Percentiles rank a stretch among this genome's conserved stretches.
These are phyloP conservation scores for Auricularia auricula-judae DNA, from an alignment of 768 basidiomycete species.

Conservation along the genomic window DNA sequence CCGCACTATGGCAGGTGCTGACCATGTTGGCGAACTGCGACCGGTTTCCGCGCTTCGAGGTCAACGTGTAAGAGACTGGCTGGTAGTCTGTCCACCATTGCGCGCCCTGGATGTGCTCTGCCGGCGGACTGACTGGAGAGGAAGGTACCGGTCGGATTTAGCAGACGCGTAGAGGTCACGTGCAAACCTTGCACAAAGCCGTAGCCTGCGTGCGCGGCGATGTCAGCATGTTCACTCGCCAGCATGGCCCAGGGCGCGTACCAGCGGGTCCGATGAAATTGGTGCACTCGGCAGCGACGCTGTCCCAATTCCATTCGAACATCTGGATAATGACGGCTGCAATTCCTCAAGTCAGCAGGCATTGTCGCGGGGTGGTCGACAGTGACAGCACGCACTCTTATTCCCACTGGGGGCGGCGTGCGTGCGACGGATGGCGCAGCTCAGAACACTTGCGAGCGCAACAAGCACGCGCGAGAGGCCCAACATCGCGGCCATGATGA, in stretches of 20 bases:
- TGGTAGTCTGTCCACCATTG: constrained; percentile 75
- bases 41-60: constrained; percentile 53
- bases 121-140: constrained; percentile 34
- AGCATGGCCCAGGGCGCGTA: neutral
- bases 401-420: neutral
- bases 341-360: neutral
- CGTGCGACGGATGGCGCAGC: neutral
- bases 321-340: constrained; percentile 51
- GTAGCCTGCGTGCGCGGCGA: constrained; percentile 20
- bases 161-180: neutral
- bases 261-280: constrained; percentile 59
- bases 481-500: neutral
- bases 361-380: too few relatives aligned
- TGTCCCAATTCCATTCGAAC: constrained; percentile 52
- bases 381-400: neutral
- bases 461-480: neutral
- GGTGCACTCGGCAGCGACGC: constrained; percentile 52
- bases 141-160: neutral
- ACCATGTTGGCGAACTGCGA: constrained; percentile 40
- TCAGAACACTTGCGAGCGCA: neutral
- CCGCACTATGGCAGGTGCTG: constrained; percentile 37
- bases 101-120: constrained; percentile 38
- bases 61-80: constrained; percentile 53
- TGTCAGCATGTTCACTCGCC: neutral
- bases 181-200: constrained; percentile 53